Base-by-base conservation (phyloP, 202 grass and related monocot species). In the Panicum virgatum region DNA sequence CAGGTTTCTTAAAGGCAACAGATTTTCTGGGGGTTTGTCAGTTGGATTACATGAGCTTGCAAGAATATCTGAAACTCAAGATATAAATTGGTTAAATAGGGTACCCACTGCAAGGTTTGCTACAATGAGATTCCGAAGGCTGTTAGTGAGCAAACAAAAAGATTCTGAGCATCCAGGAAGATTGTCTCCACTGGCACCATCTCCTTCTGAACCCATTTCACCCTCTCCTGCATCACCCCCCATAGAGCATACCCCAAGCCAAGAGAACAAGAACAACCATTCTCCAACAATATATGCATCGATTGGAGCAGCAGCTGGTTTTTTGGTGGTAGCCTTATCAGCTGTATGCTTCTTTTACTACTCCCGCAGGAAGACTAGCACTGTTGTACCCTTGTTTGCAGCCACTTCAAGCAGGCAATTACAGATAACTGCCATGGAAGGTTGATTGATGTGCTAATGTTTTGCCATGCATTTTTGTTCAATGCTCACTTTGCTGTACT, bases 371-470 rank as follows among this genome's bases (percentile, higher is more conserved):
- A 98, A 85, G 34, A 53, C 69, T 72, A 86, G 87, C 43, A 86
- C 59, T 3, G 76, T 98, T 67, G 94, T 91, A 26, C 96, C 96
- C 15, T 90, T 88, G 81, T 82, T 85, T 51, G 77, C 90, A 19
- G 80, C 4, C 45, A 72, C 53, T 43, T 79, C 86, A 62, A 82
- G 87, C 51, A 82, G 83, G 76, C 80, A 96, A 53, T 62, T 96
- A 22, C 90, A 89, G 82, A 85, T 83, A 12, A 69, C 83, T 64
- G 54, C 64, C 72, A 45, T 79, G 45, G 86, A 86, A 93, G 90
- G 96, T 96, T 84, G 13, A 19, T 77, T 86, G 52, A 13, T 79
- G n/a, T 81, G 53, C 43, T n/a, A 3, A 42, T 40, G 9, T 7
- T 86, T 87, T 83, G 25, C 2, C n/a, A 18, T 34, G 14, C 46